Evolutionary conservation across 2,329 filamentous ascomycete species (phyloP).

Genomic region (Fusarium agapanthi): DNA sequence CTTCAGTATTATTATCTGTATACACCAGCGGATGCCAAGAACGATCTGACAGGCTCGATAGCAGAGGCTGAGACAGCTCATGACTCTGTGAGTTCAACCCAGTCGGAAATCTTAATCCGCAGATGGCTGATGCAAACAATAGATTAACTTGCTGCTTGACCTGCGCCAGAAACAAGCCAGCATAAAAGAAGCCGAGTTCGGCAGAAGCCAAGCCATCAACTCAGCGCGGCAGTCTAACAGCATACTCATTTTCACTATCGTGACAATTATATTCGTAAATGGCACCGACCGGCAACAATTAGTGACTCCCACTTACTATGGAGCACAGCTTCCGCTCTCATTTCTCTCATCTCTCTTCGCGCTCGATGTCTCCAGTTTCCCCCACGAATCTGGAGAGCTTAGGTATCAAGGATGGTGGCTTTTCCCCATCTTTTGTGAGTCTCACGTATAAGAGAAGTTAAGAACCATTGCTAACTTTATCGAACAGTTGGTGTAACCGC

Average conservation of each 20-base stretch:
- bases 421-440: neutral
- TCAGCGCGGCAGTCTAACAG: too few species aligned
- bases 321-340: neutral
- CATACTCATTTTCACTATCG: neutral
- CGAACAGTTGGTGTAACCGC: neutral
- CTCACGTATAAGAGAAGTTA: fast-evolving
- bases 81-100: neutral
- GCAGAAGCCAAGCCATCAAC: neutral
- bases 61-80: neutral
- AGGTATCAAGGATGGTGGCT: neutral
- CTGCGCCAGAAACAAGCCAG: neutral
- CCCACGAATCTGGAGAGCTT: fast-evolving
- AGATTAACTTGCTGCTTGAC: neutral
- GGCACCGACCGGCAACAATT: fast-evolving
- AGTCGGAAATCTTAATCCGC: fast-evolving
- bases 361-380: neutral
- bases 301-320: fast-evolving
- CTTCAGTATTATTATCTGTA: neutral
- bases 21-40: neutral
- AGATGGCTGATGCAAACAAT: fast-evolving
- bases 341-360: neutral
- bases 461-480: neutral
- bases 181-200: neutral
- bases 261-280: fast-evolving
- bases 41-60: fast-evolving